phyloP scores from a whole-genome alignment of 345 rosid genomes.

The Hibiscus tridactylites region DNA sequence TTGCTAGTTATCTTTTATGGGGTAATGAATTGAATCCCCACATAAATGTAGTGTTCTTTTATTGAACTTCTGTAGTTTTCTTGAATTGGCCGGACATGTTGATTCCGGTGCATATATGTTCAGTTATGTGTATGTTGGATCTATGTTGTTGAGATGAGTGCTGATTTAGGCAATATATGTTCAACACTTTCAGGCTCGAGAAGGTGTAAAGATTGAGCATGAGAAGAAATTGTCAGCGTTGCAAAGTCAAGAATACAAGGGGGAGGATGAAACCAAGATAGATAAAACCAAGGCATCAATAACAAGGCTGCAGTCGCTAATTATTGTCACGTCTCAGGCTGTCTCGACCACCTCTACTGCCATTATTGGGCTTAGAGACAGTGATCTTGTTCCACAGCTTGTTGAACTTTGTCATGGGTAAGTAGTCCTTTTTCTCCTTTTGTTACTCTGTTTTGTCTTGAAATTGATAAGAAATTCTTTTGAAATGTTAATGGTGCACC shows the following conservation, averaged over 20 bases:
- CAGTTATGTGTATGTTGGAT: not conserved
- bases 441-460: not conserved
- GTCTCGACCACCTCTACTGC: constrained; percentile 85
- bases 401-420: constrained; percentile 92
- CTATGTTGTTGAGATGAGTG: not conserved
- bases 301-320: constrained; percentile 62
- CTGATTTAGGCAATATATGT: not conserved
- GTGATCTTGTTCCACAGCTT: constrained; percentile 89
- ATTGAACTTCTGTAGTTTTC: not conserved
- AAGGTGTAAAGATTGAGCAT: constrained; percentile 86
- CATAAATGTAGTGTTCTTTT: not conserved
- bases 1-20: not conserved
- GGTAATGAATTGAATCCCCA: not conserved
- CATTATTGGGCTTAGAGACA: constrained; percentile 68
- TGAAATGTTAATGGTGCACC: not conserved
- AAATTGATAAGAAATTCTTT: not conserved
- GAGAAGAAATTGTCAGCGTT: constrained; percentile 70
- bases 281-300: constrained; percentile 84
- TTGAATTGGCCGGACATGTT: constrained; percentile 1
- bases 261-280: constrained; percentile 68
- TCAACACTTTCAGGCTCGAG: constrained; percentile 54
- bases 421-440: constrained; percentile 12
- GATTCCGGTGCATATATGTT: not conserved
- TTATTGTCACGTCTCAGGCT: constrained; percentile 77
- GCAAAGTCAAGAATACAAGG: constrained; percentile 93